Base-by-base conservation (phyloP, 345 rosid species). In the Excoecaria agallocha region DNA sequence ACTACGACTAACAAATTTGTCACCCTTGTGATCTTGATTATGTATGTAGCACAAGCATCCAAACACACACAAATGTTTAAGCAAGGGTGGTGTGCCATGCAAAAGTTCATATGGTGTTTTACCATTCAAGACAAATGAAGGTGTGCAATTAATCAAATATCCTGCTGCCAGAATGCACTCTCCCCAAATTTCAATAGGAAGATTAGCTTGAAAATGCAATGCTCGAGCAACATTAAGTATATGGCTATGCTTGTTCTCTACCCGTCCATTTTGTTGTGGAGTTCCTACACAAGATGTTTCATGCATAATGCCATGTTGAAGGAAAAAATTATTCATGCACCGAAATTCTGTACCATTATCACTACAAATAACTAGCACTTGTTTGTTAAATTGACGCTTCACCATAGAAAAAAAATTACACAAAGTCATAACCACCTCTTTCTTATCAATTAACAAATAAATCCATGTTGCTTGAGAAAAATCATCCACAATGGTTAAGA, bases 401-500 rank as follows among this genome's bases (percentile, higher is more conserved):
- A 59, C 35, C 72, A 71, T 20, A 1, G 46, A 35, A 12, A 22
- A 3, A n/a, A 80, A 80, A 10, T 22, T 25, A 8, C 7, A 1
- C n/a, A 73, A 1, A 9, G 66, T 17, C 5, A 2, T 0, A 0
- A 3, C 15, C 5, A 73, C 84, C 8, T 77, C 72, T 2, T 2
- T 5, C 48, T 81, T 81, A 5, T 56, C 61, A 16, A 6, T 16
- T n/a, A 77, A n/a, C 11, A 73, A 74, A 50, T 81, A 77, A 12
- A 70, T 22, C 77, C 75, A 80, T 0, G 48, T 35, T 1, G 37
- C 70, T 0, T 61, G 37, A 3, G 70, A 56, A 51, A 13, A 72
- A 80, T 80, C 80, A 80, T 80, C 83, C 2, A 80, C 72, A 3
- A 72, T 51, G 0, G 72, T 81, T 0, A 73, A 38, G 37, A 81